Evolutionary conservation across 2,329 filamentous ascomycete genomes (phyloP).

Genomic region (Colletotrichum spaethianum): DNA sequence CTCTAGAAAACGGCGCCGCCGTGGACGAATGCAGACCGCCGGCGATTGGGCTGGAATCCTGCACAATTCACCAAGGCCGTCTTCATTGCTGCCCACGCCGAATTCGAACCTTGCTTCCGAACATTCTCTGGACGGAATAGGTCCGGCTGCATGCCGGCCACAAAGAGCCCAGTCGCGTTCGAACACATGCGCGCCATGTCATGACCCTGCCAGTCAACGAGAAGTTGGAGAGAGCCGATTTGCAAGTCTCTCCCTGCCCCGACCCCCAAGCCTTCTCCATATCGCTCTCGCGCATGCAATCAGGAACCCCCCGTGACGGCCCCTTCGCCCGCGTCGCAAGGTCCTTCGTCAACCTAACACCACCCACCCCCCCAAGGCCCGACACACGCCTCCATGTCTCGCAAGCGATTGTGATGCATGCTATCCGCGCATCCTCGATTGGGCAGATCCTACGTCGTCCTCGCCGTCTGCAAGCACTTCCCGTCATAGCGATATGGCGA

Average conservation of each 20-base stretch:
- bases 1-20: background rate
- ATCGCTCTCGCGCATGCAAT: conserved; percentile 4
- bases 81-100: conserved; percentile 26
- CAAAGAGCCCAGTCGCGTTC: conserved; percentile 44
- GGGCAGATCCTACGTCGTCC: conserved; percentile 39
- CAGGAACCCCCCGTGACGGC: conserved; percentile 7
- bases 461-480: conserved; percentile 19
- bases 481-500: conserved; percentile 29
- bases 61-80: conserved; percentile 18
- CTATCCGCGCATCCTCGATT: conserved; percentile 43
- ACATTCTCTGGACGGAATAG: conserved; percentile 23
- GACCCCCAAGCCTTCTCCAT: background rate
- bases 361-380: conserved; percentile 17
- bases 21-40: conserved; percentile 19
- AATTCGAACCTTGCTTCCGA: conserved; percentile 19
- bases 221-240: conserved; percentile 16
- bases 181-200: conserved; percentile 40
- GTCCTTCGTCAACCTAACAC: conserved; percentile 7
- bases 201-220: conserved; percentile 27
- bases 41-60: conserved; percentile 40
- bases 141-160: conserved; percentile 31
- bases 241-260: conserved; percentile 2
- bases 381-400: conserved; percentile 33
- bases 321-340: conserved; percentile 11
- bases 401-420: conserved; percentile 45